Evolutionary conservation across 495 filamentous ascomycete genomes (phyloP).

Genomic region (Bathelium albidoporum): DNA sequence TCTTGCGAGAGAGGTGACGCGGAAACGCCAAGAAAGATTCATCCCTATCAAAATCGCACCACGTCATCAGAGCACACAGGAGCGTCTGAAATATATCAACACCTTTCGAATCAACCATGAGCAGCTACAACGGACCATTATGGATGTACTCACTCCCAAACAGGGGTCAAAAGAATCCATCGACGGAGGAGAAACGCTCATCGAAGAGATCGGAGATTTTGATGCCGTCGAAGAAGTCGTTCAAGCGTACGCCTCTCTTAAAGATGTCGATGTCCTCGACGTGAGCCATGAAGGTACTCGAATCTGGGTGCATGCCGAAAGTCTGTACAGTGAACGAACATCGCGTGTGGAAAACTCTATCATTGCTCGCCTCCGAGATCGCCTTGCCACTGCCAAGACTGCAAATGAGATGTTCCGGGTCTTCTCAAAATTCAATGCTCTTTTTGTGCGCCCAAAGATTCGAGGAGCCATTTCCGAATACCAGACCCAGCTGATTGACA

Average conservation of each 20-base stretch:
- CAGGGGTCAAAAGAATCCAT: constrained; percentile 8
- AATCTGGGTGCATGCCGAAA: constrained; percentile 84
- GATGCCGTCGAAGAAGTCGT: constrained; percentile 96
- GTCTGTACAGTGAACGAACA: constrained; percentile 91
- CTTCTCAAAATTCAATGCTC: constrained; percentile 98
- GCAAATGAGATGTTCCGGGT: constrained; percentile 99
- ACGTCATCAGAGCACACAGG: constrained; percentile 75
- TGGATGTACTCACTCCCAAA: constrained; percentile 82
- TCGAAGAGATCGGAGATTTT: constrained; percentile 92
- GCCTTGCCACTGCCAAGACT: constrained; percentile 85
- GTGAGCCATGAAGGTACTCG: constrained; percentile 79
- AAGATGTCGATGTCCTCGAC: constrained; percentile 90
- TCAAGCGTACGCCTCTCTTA: constrained; percentile 84
- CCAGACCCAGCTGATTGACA: constrained; percentile 92
- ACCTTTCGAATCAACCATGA: constrained; percentile 94
- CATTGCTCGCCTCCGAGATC: constrained; percentile 86
- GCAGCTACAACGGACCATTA: constrained; percentile 88
- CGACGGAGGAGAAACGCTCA: constrained; percentile 50
- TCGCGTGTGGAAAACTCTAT: constrained; percentile 97
- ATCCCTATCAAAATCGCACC: constrained; percentile 92
- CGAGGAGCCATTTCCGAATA: constrained; percentile 95
- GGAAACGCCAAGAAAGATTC: constrained; percentile 77
- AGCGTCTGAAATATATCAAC: constrained; percentile 81
- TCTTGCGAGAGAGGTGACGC: constrained; percentile 84
- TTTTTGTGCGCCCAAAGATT: constrained; percentile 96